These are phyloP conservation scores for Suhomyces atakaporum DNA, from an alignment of 1,139 yeast species.

Conservation along the genomic window DNA sequence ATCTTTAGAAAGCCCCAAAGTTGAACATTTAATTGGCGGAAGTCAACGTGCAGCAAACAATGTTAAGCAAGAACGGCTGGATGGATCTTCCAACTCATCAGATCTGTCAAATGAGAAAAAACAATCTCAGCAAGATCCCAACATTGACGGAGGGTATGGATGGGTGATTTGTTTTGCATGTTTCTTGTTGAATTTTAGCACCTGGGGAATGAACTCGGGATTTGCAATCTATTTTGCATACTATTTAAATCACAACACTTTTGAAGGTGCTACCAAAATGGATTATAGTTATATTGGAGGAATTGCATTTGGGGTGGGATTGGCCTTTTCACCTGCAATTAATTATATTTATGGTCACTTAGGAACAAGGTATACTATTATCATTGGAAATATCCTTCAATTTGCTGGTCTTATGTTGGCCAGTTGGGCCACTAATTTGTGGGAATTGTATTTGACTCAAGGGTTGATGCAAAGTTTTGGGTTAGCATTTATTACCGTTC, in stretches of 20 bases:
- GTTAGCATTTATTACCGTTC: slow-evolving; percentile 46
- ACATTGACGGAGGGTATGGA: slow-evolving; percentile 49
- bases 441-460: slow-evolving; percentile 56
- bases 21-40: too few species aligned
- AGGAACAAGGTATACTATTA: slow-evolving; percentile 41
- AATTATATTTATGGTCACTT: slow-evolving; percentile 41
- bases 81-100: background rate
- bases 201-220: slow-evolving; percentile 59
- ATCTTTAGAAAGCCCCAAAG: background rate
- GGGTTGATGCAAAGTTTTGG: slow-evolving; percentile 55
- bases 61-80: too few species aligned
- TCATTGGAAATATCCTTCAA: slow-evolving; percentile 49
- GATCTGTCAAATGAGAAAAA: background rate
- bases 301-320: slow-evolving; percentile 41
- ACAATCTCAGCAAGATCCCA: slow-evolving; percentile 6
- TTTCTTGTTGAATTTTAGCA: slow-evolving; percentile 43
- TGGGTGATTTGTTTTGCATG: slow-evolving; percentile 48
- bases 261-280: slow-evolving; percentile 42
- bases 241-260: slow-evolving; percentile 37
- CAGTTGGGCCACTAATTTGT: slow-evolving; percentile 49
- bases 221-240: slow-evolving; percentile 54
- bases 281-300: slow-evolving; percentile 48
- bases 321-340: slow-evolving; percentile 38
- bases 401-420: slow-evolving; percentile 56
- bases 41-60: too few species aligned